These are phyloP conservation scores for Tricholoma sp. DNA, from an alignment of 768 basidiomycete genomes.

Conservation along the genomic window DNA sequence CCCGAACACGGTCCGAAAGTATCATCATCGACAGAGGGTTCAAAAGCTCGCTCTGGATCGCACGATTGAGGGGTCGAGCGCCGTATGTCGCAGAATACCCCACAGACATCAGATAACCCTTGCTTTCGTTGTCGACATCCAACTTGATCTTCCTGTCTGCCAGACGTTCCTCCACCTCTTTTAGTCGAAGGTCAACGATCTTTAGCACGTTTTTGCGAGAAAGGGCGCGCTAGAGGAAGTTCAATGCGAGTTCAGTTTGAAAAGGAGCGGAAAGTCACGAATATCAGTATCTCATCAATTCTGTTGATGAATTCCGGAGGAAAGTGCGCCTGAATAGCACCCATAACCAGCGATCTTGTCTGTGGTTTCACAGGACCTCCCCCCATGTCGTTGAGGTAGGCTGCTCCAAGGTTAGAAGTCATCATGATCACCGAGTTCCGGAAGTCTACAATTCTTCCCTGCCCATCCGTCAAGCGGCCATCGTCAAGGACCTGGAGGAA, in stretches of 20 bases:
- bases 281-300: conserved; percentile 82
- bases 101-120: conserved; percentile 66
- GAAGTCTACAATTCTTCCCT: conserved; percentile 86
- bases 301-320: conserved; percentile 92
- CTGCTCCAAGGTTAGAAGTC: conserved; percentile 88
- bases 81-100: conserved; percentile 85
- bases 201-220: conserved; percentile 69
- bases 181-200: conserved; percentile 86
- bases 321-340: conserved; percentile 78
- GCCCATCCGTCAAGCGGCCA: conserved; percentile 87
- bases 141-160: conserved; percentile 75
- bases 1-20: conserved; percentile 75
- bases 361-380: conserved; percentile 61
- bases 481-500: conserved; percentile 85
- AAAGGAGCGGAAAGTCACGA: conserved; percentile 37
- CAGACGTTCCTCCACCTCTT: conserved; percentile 81
- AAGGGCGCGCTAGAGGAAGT: conserved; percentile 60
- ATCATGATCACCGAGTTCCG: conserved; percentile 91
- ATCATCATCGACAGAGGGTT: conserved; percentile 86
- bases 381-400: conserved; percentile 67
- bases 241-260: conserved; percentile 18
- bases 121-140: conserved; percentile 70
- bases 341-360: conserved; percentile 67
- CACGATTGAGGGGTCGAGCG: conserved; percentile 86
- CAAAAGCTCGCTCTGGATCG: conserved; percentile 88